These are phyloP conservation scores for Ampelocalamus luodianensis DNA, from an alignment of 176 grass and related monocot genomes.

Conservation along the genomic window DNA sequence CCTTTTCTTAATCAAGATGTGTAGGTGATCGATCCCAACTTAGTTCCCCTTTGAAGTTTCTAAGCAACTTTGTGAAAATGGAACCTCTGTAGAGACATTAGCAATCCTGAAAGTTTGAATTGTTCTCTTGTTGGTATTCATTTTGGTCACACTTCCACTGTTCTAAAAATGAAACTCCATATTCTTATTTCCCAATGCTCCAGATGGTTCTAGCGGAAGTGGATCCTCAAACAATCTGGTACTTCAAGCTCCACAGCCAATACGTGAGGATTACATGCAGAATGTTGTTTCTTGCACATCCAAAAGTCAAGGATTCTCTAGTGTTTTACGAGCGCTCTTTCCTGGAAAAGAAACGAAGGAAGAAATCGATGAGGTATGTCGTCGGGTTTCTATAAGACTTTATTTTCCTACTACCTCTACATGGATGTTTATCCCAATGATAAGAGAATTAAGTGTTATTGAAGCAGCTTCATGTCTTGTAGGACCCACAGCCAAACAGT, in stretches of 20 bases:
- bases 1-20: background rate
- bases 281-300: constrained; percentile 93
- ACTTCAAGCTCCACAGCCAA: constrained; percentile 40
- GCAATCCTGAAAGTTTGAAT: background rate
- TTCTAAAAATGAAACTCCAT: background rate
- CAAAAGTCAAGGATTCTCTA: constrained; percentile 77
- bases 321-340: constrained; percentile 73
- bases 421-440: no score
- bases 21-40: no score
- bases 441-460: constrained; percentile 4
- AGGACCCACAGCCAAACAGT: constrained; percentile 67
- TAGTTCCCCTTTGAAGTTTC: background rate
- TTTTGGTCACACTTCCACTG: no score
- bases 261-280: constrained; percentile 81
- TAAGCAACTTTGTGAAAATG: constrained; percentile 1
- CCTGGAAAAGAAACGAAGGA: constrained; percentile 83
- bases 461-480: constrained; percentile 31
- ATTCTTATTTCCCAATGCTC: background rate
- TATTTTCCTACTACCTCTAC: background rate
- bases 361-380: constrained; percentile 90
- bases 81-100: background rate
- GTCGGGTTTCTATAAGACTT: constrained; percentile 70
- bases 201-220: constrained; percentile 33
- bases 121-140: background rate
- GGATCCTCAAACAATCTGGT: constrained; percentile 47